Base-by-base conservation (phyloP, 345 rosid genomes). In the Linum trigynum region DNA sequence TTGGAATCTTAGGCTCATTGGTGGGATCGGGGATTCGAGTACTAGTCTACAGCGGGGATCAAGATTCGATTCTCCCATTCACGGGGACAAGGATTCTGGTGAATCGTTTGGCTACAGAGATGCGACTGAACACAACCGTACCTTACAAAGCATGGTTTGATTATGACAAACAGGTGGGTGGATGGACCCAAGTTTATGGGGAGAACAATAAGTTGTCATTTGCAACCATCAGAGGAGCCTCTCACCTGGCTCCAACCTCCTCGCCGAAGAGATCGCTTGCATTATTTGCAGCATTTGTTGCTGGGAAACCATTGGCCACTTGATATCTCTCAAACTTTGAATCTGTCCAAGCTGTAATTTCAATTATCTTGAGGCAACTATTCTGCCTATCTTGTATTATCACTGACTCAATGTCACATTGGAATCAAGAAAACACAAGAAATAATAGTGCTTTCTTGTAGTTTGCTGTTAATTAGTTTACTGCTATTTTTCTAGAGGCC, bases 11-110 rank as follows among this genome's bases (percentile, higher is more conserved):
- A 48, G 72, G 76, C 7, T 64, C 69, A 37, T 43, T 68, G 48
- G 66, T 64, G 1, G 16, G 17, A 50, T 64, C 69, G 14, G 66
- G 76, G 39, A 58, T 73, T 14, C 48, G 50, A 58, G 76, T 68
- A 36, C 39, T 73, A 10, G 58, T 68, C 10, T 45, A 36, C 73
- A 70, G 73, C 40, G 73, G 74, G 56, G 74, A 71, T 50, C 74
- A 71, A 41, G 74, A 71, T 65, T 60, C 74, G 10, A 62, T 41
- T 0, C 11, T 71, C 12, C 70, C 70, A 41, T 64, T 71, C 36
- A 59, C 5, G 2, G 62, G 75, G 3, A 38, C 65, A 16, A 65
- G 67, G 41, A 55, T 6, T 4, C 55, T 66, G 70, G 75, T 66
- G 37, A 42, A 55, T 55, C 57, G 17, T 15, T 61, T 71, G 63